Evolutionary conservation across 2,329 filamentous ascomycete species (phyloP).

Genomic region (Fusarium sp.): DNA sequence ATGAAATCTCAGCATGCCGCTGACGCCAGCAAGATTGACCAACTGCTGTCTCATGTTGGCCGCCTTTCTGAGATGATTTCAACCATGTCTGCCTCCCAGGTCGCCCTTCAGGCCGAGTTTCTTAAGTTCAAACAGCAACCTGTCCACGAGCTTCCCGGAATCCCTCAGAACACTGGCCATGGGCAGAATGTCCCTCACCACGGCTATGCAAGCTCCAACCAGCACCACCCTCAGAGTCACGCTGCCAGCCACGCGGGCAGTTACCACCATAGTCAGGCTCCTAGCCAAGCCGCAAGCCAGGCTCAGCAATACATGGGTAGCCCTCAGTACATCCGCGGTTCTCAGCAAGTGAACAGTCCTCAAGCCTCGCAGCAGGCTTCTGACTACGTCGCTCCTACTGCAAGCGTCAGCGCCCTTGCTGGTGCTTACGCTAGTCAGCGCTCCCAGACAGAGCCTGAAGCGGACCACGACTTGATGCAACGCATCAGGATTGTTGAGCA

Average conservation of each 20-base stretch:
- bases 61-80: conserved; percentile 77
- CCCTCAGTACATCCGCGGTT: conserved; percentile 55
- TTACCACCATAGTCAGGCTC: conserved; percentile 51
- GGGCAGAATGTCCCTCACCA: conserved; percentile 46
- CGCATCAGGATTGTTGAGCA: conserved; percentile 70
- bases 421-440: conserved; percentile 54
- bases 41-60: conserved; percentile 75
- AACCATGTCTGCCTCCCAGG: conserved; percentile 76
- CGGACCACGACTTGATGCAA: conserved; percentile 65
- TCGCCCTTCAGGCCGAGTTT: conserved; percentile 75
- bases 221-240: conserved; percentile 48
- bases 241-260: conserved; percentile 52
- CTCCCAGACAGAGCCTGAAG: conserved; percentile 53
- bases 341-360: conserved; percentile 51
- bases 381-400: conserved; percentile 51
- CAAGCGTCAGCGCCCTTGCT: conserved; percentile 52
- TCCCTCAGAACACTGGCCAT: conserved; percentile 41
- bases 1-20: conserved; percentile 64
- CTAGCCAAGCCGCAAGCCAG: conserved; percentile 52
- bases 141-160: conserved; percentile 58
- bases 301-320: conserved; percentile 52
- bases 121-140: conserved; percentile 68
- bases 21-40: conserved; percentile 75
- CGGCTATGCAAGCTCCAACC: conserved; percentile 46
- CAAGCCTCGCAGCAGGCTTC: conserved; percentile 52